Evolutionary conservation across 371 early-diverging fungal species (phyloP).

Genomic region (Parasitella parasitica): DNA sequence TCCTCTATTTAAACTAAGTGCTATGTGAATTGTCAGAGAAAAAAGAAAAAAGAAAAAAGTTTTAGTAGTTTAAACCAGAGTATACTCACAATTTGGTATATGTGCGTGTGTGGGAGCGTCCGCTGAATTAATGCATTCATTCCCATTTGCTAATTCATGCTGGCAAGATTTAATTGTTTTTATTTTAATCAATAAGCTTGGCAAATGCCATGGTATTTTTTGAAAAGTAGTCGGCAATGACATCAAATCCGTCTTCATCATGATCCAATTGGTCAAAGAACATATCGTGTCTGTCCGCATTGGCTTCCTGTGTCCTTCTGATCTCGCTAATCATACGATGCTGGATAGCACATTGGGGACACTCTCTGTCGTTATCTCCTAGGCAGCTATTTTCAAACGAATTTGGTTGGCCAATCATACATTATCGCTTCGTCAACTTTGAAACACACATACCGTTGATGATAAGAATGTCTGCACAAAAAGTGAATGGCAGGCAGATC

Average conservation of each 20-base stretch:
- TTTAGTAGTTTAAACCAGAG: no score
- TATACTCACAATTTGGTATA: no score
- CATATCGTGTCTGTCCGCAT: conserved; percentile 75
- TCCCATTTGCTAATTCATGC: no score
- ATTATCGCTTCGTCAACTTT: background rate
- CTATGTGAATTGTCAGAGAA: no score
- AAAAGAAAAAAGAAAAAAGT: no score
- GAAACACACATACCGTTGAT: conserved; percentile 66
- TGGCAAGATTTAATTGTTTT: no score
- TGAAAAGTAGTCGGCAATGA: conserved; percentile 87
- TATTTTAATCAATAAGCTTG: conserved; percentile 66
- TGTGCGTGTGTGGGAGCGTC: no score
- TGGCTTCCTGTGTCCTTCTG: conserved; percentile 71
- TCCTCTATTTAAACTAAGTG: no score
- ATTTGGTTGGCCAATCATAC: background rate
- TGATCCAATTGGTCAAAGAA: conserved; percentile 78
- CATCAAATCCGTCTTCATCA: conserved; percentile 81
- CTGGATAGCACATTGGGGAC: conserved; percentile 87
- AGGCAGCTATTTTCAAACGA: conserved; percentile 47
- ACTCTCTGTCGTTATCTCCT: conserved; percentile 77
- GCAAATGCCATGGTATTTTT: conserved; percentile 84
- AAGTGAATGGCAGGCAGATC: conserved; percentile 93
- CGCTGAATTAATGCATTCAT: no score
- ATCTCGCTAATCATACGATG: conserved; percentile 81
- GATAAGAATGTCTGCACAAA: conserved; percentile 91